A percentile compares a stretch with the other conserved stretches of the same genome.
Conservation (phyloP, 2,329 filamentous ascomycete species). For the Botrytis porri region DNA sequence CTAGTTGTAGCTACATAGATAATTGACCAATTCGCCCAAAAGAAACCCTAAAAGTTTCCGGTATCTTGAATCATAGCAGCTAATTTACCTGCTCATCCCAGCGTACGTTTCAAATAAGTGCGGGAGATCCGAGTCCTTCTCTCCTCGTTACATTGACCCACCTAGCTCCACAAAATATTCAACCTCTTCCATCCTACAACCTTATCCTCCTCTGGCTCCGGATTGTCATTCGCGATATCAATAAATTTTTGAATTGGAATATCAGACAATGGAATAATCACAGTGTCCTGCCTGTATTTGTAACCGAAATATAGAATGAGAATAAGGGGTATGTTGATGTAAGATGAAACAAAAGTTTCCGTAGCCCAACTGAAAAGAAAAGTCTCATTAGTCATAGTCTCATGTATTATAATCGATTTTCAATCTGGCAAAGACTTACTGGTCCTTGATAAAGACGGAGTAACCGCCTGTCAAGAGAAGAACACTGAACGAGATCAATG, state of each 20-base stretch:
- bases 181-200: conserved; percentile 34
- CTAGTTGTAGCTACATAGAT: neutral
- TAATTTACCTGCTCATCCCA: neutral
- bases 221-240: conserved; percentile 38
- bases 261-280: conserved; percentile 41
- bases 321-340: conserved; percentile 48
- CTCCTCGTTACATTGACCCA: neutral
- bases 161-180: conserved; percentile 39
- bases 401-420: too few relatives aligned
- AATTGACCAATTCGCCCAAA: neutral
- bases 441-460: conserved; percentile 56
- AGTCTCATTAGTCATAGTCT: neutral
- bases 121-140: neutral
- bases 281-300: conserved; percentile 52
- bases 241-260: conserved; percentile 42
- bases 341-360: conserved; percentile 58
- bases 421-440: conserved; percentile 28
- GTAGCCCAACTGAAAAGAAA: conserved; percentile 46
- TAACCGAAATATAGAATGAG: conserved; percentile 47
- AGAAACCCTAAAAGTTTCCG: neutral
- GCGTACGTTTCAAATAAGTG: neutral
- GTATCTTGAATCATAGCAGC: neutral
- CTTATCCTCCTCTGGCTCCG: conserved; percentile 36
- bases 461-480: conserved; percentile 72
- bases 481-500: conserved; percentile 58